phyloP scores from a whole-genome alignment of 495 filamentous ascomycete genomes.

The Penicillium chermesinum region DNA sequence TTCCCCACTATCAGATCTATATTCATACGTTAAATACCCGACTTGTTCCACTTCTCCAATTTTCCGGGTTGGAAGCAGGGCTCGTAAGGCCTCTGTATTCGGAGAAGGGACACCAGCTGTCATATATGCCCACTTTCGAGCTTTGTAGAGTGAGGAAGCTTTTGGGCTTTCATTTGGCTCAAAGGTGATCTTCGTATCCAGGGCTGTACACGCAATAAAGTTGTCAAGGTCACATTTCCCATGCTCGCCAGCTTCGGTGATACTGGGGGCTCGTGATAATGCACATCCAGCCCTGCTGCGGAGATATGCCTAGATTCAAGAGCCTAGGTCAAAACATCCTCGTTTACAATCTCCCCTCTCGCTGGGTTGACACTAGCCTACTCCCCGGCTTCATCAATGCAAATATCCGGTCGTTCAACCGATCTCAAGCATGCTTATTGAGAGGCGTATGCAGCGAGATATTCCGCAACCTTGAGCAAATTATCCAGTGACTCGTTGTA shows the following conservation, averaged over 20 bases:
- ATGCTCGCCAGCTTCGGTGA: slow-evolving; percentile 10
- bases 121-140: too few species aligned
- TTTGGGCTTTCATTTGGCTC: too few species aligned
- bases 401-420: slow-evolving; percentile 47
- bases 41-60: too few species aligned
- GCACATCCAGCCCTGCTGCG: slow-evolving; percentile 61
- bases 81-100: too few species aligned
- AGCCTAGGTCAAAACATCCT: slow-evolving; percentile 60
- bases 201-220: slow-evolving; percentile 14
- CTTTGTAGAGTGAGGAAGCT: too few species aligned
- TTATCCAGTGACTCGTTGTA: slow-evolving; percentile 47
- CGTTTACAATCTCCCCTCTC: slow-evolving; percentile 58
- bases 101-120: too few species aligned
- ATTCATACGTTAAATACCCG: too few species aligned
- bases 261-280: slow-evolving; percentile 47
- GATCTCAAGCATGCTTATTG: slow-evolving; percentile 19
- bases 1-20: too few species aligned
- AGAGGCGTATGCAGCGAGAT: slow-evolving; percentile 58
- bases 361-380: slow-evolving; percentile 66
- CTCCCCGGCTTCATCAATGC: slow-evolving; percentile 46
- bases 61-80: too few species aligned
- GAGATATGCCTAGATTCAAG: slow-evolving; percentile 46
- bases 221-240: slow-evolving; percentile 17
- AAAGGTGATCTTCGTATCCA: slow-evolving; percentile 19
- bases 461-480: slow-evolving; percentile 50